Conservation (phyloP, 805 yeast species). For the Wickerhamiella slavikovae region DNA sequence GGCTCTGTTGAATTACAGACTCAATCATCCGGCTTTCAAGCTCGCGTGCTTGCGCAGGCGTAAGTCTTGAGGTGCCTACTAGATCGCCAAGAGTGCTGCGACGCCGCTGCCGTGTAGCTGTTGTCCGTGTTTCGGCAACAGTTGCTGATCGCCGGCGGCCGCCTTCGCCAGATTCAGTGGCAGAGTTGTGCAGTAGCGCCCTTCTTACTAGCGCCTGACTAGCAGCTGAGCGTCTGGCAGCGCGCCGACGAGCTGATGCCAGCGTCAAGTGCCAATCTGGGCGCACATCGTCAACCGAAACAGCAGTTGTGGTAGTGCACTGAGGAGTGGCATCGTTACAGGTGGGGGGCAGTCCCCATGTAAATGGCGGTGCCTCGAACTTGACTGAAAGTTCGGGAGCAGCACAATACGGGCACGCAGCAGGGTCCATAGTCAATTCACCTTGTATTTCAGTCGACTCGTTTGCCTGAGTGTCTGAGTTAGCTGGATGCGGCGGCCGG, state of each 20-base stretch:
- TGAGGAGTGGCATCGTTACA: background rate
- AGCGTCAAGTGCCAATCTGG: conserved; percentile 85
- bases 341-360: conserved; percentile 16
- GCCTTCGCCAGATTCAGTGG: conserved; percentile 13
- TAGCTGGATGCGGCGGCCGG: conserved; percentile 83
- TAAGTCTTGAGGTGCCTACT: conserved; percentile 6
- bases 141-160: background rate
- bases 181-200: conserved; percentile 81
- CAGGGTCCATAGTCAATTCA: conserved; percentile 59
- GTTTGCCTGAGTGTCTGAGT: conserved; percentile 28
- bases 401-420: conserved; percentile 87
- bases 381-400: conserved; percentile 68
- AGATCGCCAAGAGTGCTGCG: conserved; percentile 3
- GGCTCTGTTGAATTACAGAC: conserved; percentile 11
- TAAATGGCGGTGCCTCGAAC: conserved; percentile 50
- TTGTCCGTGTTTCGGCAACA: background rate
- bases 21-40: conserved; percentile 12
- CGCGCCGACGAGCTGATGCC: conserved; percentile 45
- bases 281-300: conserved; percentile 62
- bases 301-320: conserved; percentile 9
- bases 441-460: conserved; percentile 6
- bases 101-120: conserved; percentile 1
- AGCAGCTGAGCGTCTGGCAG: conserved; percentile 78
- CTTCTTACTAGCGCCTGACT: too few relatives aligned
- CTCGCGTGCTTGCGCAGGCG: conserved; percentile 9